phyloP scores from a whole-genome alignment of 164 flowering plant species.

The Dillenia suffruticosa region DNA sequence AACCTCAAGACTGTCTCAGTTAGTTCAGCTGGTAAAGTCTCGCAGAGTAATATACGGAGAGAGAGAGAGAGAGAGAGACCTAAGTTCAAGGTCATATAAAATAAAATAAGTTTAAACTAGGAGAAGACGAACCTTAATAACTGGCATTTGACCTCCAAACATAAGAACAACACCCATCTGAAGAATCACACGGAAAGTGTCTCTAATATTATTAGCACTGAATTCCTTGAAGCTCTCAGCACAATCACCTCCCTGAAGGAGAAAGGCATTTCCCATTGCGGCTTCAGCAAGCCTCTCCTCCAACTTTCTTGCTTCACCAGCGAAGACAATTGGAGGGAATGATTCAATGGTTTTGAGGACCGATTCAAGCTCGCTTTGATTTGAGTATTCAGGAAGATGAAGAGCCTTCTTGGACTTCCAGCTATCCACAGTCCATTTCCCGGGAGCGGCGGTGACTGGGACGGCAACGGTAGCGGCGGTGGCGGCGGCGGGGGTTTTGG shows the following conservation, averaged over 20 bases:
- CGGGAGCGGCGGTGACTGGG: background rate
- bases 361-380: conserved; percentile 1
- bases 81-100: too few species aligned
- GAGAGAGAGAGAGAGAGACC: too few species aligned
- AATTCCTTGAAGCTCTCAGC: conserved; percentile 31
- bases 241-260: conserved; percentile 29
- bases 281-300: conserved; percentile 22
- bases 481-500: too few species aligned
- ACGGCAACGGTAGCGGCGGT: too few species aligned
- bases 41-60: too few species aligned
- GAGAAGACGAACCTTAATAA: conserved; percentile 17
- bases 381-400: conserved; percentile 10
- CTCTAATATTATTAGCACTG: conserved; percentile 20
- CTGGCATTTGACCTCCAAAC: conserved; percentile 22
- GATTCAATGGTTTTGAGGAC: conserved; percentile 11
- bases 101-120: background rate
- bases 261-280: conserved; percentile 20
- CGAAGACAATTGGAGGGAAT: conserved; percentile 25
- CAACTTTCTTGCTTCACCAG: conserved; percentile 23
- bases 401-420: conserved; percentile 12
- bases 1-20: too few species aligned
- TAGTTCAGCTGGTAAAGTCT: too few species aligned
- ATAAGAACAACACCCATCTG: conserved; percentile 26
- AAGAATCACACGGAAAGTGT: conserved; percentile 19
- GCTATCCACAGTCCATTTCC: conserved; percentile 7